Evolutionary conservation across 306 rosid genomes (phyloP).

Genomic region (cucumber (Cucumis sativus)): DNA sequence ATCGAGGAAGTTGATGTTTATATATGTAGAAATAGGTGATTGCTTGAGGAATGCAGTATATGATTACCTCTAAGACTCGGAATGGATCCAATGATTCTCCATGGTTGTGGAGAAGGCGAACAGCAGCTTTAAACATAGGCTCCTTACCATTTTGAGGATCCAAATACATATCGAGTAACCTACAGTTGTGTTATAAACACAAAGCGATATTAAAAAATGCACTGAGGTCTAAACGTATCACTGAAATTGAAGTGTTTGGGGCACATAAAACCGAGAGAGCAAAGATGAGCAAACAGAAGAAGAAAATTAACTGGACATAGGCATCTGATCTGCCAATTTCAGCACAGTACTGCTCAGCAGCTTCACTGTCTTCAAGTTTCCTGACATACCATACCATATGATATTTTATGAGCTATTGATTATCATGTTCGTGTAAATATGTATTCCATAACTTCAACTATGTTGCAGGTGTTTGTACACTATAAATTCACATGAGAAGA

Average conservation of each 20-base stretch:
- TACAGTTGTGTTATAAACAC: slow-evolving; percentile 21
- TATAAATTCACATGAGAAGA: background rate
- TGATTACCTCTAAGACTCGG: slow-evolving; percentile 85
- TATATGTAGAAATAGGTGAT: background rate
- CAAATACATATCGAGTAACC: slow-evolving; percentile 98
- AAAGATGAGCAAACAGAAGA: slow-evolving; percentile 15
- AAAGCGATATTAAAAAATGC: background rate
- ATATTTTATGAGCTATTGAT: slow-evolving; percentile 5
- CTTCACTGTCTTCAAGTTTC: slow-evolving; percentile 92
- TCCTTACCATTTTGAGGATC: slow-evolving; percentile 96
- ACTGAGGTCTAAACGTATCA: background rate
- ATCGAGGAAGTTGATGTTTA: background rate
- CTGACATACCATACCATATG: slow-evolving; percentile 33
- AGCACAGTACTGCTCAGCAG: slow-evolving; percentile 98
- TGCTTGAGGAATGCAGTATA: slow-evolving; percentile 7
- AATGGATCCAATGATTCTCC: slow-evolving; percentile 94
- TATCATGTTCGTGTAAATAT: slow-evolving; percentile 7
- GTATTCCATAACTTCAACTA: background rate
- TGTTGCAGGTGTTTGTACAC: background rate
- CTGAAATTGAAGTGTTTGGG: background rate
- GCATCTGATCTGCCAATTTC: slow-evolving; percentile 98
- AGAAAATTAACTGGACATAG: slow-evolving; percentile 75
- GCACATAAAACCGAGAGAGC: background rate
- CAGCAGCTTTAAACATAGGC: slow-evolving; percentile 98
- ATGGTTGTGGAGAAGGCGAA: slow-evolving; percentile 94